Conservation (phyloP, 2,329 filamentous ascomycete genomes). For the Thielaviopsis musarum region DNA sequence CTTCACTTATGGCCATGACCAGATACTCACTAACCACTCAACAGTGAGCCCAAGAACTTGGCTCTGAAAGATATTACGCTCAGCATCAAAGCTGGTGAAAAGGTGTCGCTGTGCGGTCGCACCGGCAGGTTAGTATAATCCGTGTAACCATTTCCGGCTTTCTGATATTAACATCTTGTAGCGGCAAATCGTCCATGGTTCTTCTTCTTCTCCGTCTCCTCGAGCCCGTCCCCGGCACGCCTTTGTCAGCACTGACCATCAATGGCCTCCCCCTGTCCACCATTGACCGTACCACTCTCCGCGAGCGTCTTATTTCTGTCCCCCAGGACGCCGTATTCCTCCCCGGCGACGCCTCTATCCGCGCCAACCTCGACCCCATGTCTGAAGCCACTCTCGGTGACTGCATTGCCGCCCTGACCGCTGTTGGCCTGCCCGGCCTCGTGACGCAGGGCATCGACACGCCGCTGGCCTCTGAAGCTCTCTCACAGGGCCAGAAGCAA, state of each 20-base stretch:
- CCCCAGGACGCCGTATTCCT: slow-evolving; percentile 39
- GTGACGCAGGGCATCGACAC: slow-evolving; percentile 18
- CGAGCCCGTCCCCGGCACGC: slow-evolving; percentile 20
- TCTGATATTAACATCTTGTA: slow-evolving; percentile 14
- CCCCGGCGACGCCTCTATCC: slow-evolving; percentile 25
- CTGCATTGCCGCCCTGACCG: slow-evolving; percentile 21
- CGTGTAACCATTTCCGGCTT: not conserved
- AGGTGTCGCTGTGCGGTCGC: slow-evolving; percentile 22
- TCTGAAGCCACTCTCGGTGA: slow-evolving; percentile 18
- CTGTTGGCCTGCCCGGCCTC: slow-evolving; percentile 19
- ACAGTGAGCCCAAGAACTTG: slow-evolving; percentile 9
- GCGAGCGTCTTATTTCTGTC: slow-evolving; percentile 31
- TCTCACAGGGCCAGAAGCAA: slow-evolving; percentile 45
- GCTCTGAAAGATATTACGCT: slow-evolving; percentile 18
- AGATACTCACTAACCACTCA: not conserved
- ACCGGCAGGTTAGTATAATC: slow-evolving; percentile 12
- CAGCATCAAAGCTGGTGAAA: slow-evolving; percentile 19
- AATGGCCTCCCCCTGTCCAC: slow-evolving; percentile 23
- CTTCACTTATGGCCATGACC: not conserved
- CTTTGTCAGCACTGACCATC: slow-evolving; percentile 23
- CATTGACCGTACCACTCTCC: slow-evolving; percentile 26
- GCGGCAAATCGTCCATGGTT: slow-evolving; percentile 28
- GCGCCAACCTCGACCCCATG: slow-evolving; percentile 27
- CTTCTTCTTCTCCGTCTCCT: slow-evolving; percentile 25
- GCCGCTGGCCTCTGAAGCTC: slow-evolving; percentile 27